Conservation (phyloP, 2,329 filamentous ascomycete genomes). For the Fusarium subtropicale region DNA sequence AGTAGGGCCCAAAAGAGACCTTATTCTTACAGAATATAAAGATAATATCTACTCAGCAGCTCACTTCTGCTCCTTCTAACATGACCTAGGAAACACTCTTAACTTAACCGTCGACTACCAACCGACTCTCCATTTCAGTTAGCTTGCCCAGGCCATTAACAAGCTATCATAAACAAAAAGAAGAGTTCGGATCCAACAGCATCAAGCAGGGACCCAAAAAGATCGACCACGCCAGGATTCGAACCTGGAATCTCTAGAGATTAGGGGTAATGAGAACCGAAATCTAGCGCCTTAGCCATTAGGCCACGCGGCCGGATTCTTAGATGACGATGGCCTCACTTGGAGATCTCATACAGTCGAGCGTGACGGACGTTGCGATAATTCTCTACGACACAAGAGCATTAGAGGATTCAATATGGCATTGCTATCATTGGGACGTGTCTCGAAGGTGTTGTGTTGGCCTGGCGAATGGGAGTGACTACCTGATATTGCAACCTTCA, state of each 20-base stretch:
- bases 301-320: constrained; percentile 22
- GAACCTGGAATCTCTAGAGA: constrained; percentile 34
- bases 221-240: constrained; percentile 26
- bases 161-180: neutral
- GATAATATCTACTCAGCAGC: no score
- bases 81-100: no score
- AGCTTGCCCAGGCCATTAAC: neutral
- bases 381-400: neutral
- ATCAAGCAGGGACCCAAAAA: neutral
- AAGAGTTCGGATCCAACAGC: neutral
- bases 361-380: rapidly evolving
- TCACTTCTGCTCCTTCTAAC: no score
- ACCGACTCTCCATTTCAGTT: no score
- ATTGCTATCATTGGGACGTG: neutral
- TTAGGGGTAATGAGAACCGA: constrained; percentile 3
- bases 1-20: no score
- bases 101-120: no score
- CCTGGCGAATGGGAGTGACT: neutral
- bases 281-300: constrained; percentile 36
- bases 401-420: neutral
- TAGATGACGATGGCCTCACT: neutral
- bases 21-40: no score
- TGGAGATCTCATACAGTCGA: neutral
- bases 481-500: neutral
- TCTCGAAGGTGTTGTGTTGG: no score